Evolutionary conservation across 2,329 filamentous ascomycete species (phyloP).

Genomic region (Fusarium sp.): DNA sequence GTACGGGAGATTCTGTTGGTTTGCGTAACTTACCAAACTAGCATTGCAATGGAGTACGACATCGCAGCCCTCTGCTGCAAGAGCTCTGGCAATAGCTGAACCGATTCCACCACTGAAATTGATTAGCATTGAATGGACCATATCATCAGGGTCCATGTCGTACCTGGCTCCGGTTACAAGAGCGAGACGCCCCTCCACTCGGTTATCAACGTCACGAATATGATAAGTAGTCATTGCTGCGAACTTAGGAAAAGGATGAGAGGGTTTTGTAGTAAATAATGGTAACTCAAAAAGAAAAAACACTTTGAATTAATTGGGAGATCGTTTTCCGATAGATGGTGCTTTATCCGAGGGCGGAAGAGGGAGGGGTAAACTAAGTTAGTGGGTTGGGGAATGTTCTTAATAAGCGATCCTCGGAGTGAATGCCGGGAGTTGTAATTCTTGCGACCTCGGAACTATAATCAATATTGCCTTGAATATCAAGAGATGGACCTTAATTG

Average conservation of each 20-base stretch:
- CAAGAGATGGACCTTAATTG: rapidly evolving
- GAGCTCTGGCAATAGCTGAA: constrained; percentile 9
- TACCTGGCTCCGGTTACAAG: constrained; percentile 24
- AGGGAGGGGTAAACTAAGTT: constrained; percentile 13
- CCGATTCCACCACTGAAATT: constrained; percentile 16
- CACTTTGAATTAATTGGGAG: background rate
- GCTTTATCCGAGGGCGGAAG: constrained; percentile 11
- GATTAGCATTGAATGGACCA: background rate
- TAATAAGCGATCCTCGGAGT: background rate
- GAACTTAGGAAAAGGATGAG: rapidly evolving
- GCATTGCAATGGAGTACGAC: constrained; percentile 28
- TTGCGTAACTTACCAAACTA: background rate
- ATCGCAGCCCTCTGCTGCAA: constrained; percentile 23
- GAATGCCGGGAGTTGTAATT: background rate
- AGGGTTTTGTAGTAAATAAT: rapidly evolving
- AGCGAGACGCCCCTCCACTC: constrained; percentile 16
- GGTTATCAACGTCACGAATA: constrained; percentile 14
- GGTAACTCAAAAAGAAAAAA: background rate
- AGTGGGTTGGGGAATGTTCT: background rate
- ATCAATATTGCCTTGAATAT: rapidly evolving
- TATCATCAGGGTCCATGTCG: no score
- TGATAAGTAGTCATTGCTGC: constrained; percentile 15
- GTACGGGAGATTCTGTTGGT: rapidly evolving
- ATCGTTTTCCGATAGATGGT: background rate
- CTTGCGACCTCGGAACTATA: no score